A percentile compares a stretch with the other conserved stretches of the same genome.
phyloP scores from a whole-genome alignment of 768 basidiomycete genomes.

The Termitomyces sp. region DNA sequence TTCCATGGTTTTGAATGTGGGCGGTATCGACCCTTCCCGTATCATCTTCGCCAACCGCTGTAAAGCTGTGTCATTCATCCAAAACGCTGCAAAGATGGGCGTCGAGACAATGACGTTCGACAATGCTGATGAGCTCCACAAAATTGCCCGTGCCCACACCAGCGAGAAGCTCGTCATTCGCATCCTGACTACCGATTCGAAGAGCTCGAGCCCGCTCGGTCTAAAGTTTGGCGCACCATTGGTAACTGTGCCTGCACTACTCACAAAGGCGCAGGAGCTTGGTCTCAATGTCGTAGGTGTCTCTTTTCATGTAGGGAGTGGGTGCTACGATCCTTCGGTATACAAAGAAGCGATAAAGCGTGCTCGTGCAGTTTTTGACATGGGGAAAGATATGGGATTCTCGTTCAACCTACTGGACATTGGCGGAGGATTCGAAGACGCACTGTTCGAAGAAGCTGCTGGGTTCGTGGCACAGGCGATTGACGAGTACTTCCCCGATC shows the following conservation, averaged over 20 bases:
- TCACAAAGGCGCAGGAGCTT: slow-evolving; percentile 75
- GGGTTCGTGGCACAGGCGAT: slow-evolving; percentile 64
- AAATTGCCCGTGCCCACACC: slow-evolving; percentile 79
- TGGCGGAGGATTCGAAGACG: slow-evolving; percentile 96
- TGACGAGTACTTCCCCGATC: slow-evolving; percentile 73
- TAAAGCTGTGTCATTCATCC: slow-evolving; percentile 92
- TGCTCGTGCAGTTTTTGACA: slow-evolving; percentile 79
- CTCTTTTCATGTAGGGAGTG: slow-evolving; percentile 97
- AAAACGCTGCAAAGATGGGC: slow-evolving; percentile 71
- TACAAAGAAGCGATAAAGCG: slow-evolving; percentile 88
- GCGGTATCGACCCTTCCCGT: slow-evolving; percentile 69
- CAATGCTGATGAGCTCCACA: slow-evolving; percentile 93
- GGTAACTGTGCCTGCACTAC: slow-evolving; percentile 67
- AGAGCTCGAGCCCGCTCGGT: slow-evolving; percentile 87
- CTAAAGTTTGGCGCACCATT: slow-evolving; percentile 94
- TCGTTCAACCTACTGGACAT: slow-evolving; percentile 82
- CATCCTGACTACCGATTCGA: slow-evolving; percentile 95
- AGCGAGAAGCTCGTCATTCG: slow-evolving; percentile 84
- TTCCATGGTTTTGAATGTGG: slow-evolving; percentile 64
- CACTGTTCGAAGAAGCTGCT: slow-evolving; percentile 78
- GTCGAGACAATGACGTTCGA: slow-evolving; percentile 98
- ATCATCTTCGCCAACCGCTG: slow-evolving; percentile 99
- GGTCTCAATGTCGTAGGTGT: slow-evolving; percentile 86
- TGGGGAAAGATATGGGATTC: slow-evolving; percentile 80
- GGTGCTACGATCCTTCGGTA: slow-evolving; percentile 90